phyloP scores from a whole-genome alignment of 352 stramenopile genomes.

The Phytophthora rubi region DNA sequence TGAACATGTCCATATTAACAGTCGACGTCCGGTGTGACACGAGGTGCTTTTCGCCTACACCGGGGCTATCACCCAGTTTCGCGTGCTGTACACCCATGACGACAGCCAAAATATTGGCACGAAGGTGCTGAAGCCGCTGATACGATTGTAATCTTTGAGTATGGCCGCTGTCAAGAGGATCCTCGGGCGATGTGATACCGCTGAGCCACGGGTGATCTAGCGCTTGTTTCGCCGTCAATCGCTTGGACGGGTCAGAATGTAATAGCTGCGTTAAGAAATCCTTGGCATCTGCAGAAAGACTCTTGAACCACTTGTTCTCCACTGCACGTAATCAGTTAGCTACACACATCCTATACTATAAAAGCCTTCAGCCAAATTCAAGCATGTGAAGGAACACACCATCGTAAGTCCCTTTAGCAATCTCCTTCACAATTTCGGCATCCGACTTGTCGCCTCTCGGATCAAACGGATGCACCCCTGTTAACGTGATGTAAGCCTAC shows the following conservation, averaged over 20 bases:
- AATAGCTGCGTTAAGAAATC: conserved; percentile 64
- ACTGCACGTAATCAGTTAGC: conserved; percentile 35
- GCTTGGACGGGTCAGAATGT: conserved; percentile 51
- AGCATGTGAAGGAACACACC: conserved; percentile 32
- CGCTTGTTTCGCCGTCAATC: conserved; percentile 63
- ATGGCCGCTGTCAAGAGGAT: conserved; percentile 58
- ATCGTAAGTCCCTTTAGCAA: conserved; percentile 66
- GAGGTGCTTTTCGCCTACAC: conserved; percentile 19
- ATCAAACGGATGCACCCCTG: conserved; percentile 80
- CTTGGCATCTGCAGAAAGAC: conserved; percentile 64
- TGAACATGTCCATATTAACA: conserved; percentile 87
- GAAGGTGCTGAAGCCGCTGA: conserved; percentile 72
- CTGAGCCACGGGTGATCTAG: conserved; percentile 70
- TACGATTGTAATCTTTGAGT: conserved; percentile 62
- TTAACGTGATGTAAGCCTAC: conserved; percentile 79
- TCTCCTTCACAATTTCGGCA: conserved; percentile 68
- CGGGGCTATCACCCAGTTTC: conserved; percentile 48
- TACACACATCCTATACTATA: not conserved
- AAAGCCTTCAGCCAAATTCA: not conserved
- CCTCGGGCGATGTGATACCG: conserved; percentile 45
- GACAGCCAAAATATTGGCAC: conserved; percentile 78
- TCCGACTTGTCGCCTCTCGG: conserved; percentile 73
- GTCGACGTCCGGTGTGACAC: conserved; percentile 49
- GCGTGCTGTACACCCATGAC: conserved; percentile 71
- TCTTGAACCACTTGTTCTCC: conserved; percentile 72